Percentiles rank a stretch among this genome's conserved stretches.
Evolutionary conservation across 2,329 filamentous ascomycete species (phyloP).

Genomic region (Trichoderma lentiforme): DNA sequence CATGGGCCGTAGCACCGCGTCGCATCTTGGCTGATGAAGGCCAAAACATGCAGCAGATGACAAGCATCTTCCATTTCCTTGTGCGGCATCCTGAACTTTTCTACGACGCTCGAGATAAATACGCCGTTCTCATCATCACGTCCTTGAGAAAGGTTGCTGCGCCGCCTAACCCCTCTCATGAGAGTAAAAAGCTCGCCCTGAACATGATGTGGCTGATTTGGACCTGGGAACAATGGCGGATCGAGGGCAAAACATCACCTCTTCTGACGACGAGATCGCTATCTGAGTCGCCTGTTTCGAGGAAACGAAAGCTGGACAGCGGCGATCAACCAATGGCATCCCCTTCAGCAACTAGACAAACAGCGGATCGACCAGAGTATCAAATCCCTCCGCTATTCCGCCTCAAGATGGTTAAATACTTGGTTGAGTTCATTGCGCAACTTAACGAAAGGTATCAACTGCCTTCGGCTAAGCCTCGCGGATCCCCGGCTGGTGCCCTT

Average conservation of each 20-base stretch:
- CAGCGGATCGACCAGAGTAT: conserved; percentile 60
- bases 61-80: conserved; percentile 95
- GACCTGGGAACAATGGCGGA: conserved; percentile 84
- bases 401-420: conserved; percentile 84
- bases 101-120: conserved; percentile 90
- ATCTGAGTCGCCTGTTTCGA: conserved; percentile 68
- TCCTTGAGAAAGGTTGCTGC: conserved; percentile 84
- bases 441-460: conserved; percentile 81
- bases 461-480: conserved; percentile 65
- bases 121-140: conserved; percentile 82
- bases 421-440: conserved; percentile 91
- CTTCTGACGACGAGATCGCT: conserved; percentile 33
- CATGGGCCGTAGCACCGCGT: conserved; percentile 87
- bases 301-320: conserved; percentile 75
- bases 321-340: conserved; percentile 53
- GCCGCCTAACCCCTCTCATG: conserved; percentile 79
- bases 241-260: conserved; percentile 53
- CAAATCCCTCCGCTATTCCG: conserved; percentile 64
- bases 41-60: conserved; percentile 92
- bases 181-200: conserved; percentile 86
- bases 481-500: conserved; percentile 43
- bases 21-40: conserved; percentile 92
- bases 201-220: conserved; percentile 89
- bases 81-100: conserved; percentile 90
- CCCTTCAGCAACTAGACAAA: conserved; percentile 46